Conservation (phyloP, 2,329 filamentous ascomycete genomes). For the Penicillium expansum region DNA sequence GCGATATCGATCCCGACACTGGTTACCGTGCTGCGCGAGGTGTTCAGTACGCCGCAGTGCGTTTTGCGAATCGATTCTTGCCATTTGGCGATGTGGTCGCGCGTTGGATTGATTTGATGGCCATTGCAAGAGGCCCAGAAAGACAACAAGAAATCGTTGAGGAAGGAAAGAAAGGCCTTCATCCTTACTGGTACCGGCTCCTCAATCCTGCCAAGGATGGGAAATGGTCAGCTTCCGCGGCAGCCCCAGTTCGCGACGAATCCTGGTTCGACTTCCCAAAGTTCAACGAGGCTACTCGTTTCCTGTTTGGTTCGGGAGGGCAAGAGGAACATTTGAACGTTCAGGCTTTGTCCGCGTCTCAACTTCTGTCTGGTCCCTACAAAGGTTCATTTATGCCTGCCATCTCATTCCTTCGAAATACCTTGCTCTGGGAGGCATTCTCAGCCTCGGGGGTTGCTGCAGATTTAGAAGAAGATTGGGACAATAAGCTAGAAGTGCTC, state of each 20-base stretch:
- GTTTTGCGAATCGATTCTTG: slow-evolving; percentile 87
- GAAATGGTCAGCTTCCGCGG: slow-evolving; percentile 44
- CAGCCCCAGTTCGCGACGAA: slow-evolving; percentile 54
- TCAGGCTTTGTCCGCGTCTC: slow-evolving; percentile 34
- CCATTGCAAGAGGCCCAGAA: slow-evolving; percentile 60
- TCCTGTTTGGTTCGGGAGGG: slow-evolving; percentile 29
- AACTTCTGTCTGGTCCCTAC: slow-evolving; percentile 29
- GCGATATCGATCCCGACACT: slow-evolving; percentile 38
- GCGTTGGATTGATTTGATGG: slow-evolving; percentile 85
- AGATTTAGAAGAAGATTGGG: slow-evolving; percentile 77
- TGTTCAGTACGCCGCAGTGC: slow-evolving; percentile 75
- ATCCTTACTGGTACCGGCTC: slow-evolving; percentile 70
- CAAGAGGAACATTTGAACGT: slow-evolving; percentile 28
- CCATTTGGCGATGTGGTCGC: slow-evolving; percentile 74
- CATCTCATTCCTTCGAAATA: slow-evolving; percentile 64
- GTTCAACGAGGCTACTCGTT: slow-evolving; percentile 37
- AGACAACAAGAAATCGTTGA: slow-evolving; percentile 82
- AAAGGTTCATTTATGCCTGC: slow-evolving; percentile 63
- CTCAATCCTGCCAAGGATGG: slow-evolving; percentile 53
- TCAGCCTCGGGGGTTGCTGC: slow-evolving; percentile 43
- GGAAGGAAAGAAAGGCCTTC: slow-evolving; percentile 83
- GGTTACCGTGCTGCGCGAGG: slow-evolving; percentile 59
- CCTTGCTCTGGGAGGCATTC: slow-evolving; percentile 60
- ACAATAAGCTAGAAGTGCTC: slow-evolving; percentile 70
- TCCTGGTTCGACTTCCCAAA: slow-evolving; percentile 41